These are phyloP conservation scores for Leucocoprinus birnbaumii DNA, from an alignment of 768 basidiomycete genomes.

Conservation along the genomic window DNA sequence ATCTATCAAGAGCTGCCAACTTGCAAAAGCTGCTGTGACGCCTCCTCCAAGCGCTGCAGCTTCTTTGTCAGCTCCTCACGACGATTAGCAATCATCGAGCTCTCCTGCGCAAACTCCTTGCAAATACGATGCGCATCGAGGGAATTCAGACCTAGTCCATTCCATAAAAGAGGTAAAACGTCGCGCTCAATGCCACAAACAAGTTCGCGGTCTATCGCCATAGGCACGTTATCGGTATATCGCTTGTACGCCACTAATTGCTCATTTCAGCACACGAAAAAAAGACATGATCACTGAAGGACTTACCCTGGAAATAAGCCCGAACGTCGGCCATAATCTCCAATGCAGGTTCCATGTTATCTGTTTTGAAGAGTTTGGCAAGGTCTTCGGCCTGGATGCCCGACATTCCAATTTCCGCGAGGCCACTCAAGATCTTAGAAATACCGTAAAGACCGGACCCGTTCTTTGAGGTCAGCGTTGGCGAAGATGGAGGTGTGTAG, in stretches of 20 bases:
- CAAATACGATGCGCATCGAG: slow-evolving; percentile 46
- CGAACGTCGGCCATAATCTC: slow-evolving; percentile 70
- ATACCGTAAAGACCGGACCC: slow-evolving; percentile 19
- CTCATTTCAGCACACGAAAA: not conserved
- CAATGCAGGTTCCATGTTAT: slow-evolving; percentile 53
- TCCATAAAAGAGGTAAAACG: slow-evolving; percentile 41
- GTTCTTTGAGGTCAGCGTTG: slow-evolving; percentile 3
- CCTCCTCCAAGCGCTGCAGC: slow-evolving; percentile 38
- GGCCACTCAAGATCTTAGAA: slow-evolving; percentile 26
- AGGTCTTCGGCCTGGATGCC: slow-evolving; percentile 41
- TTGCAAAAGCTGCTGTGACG: slow-evolving; percentile 11
- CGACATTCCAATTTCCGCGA: slow-evolving; percentile 37
- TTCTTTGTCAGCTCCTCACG: slow-evolving; percentile 51
- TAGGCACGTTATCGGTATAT: slow-evolving; percentile 53
- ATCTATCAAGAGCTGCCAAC: not conserved
- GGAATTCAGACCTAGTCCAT: slow-evolving; percentile 51
- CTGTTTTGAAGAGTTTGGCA: slow-evolving; percentile 44
- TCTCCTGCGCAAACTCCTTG: slow-evolving; percentile 50
- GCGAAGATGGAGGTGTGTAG: not conserved
- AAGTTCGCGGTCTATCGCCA: slow-evolving; percentile 54
- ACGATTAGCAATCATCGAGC: slow-evolving; percentile 34
- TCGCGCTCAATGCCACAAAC: slow-evolving; percentile 47
- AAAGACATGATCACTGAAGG: not conserved
- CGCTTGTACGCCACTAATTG: slow-evolving; percentile 55
- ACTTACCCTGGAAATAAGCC: slow-evolving; percentile 71